Base-by-base conservation (phyloP, 306 rosid species). In the Fagus sylvatica region DNA sequence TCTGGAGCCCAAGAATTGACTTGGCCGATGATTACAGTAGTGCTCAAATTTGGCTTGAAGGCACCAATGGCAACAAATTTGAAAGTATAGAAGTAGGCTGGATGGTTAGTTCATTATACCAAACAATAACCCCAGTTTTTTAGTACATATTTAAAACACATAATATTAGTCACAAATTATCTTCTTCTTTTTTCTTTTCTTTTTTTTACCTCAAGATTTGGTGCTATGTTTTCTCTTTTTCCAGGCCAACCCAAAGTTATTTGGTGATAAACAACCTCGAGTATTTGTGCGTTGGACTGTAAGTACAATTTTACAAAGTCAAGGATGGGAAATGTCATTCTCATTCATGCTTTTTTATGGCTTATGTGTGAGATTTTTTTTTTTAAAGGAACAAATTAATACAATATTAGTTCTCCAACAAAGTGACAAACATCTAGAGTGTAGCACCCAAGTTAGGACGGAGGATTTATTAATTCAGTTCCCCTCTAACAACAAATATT, bases 171-270 rank as follows among this genome's bases (percentile, higher is more conserved):
- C 28, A 22, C 28, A 22, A 22, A 22, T 22, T 22, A 22, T 22
- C 28, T 22, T 0, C 28, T 22, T 22, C 28, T 22, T 22, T 22
- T 22, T 22, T 22, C 28, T 22, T 22, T 22, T 22, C 28, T 22
- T 22, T 22, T 22, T 22, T 22, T 22, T 22, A 22, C 28, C 28
- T 22, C 28, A 22, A 22, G 28, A 22, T 22, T 22, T 22, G 28
- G 28, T 22, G 28, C 28, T 22, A 22, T 22, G 28, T 11, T 33
- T 37, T 12, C 42, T 40, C 15, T 4, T 74, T 74, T 22, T 30
- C 65, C 37, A 88, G 93, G 93, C 87, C 72, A 90, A 93, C 75
- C 94, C 89, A 0, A 84, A 67, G 79, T 72, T 93, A 3, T 89
- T 88, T 72, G 87, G 94, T 65, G 93, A 91, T 64, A 69, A 5